A percentile compares a stretch with the other conserved stretches of the same genome.
phyloP scores from a whole-genome alignment of 805 yeast species.

The Komagataella pastoris region DNA sequence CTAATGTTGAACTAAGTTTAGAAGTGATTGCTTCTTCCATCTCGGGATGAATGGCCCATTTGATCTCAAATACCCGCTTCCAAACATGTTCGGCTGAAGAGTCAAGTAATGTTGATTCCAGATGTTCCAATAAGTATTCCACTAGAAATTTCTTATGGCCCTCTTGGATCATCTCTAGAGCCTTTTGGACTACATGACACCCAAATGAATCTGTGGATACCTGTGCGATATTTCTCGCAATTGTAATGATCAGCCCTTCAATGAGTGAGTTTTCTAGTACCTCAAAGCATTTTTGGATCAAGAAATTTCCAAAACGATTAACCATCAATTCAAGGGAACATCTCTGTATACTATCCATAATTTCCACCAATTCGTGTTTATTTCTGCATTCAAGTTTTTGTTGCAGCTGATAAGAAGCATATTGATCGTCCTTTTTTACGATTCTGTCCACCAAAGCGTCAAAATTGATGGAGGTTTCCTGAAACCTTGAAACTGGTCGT shows the following conservation, averaged over 20 bases:
- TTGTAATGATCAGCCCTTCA: neutral
- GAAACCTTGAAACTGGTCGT: neutral
- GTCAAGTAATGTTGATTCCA: neutral
- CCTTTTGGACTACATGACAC: neutral
- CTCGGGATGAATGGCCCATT: neutral
- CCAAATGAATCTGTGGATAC: neutral
- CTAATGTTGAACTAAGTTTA: neutral
- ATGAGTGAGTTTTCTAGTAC: neutral
- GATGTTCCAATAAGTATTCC: neutral
- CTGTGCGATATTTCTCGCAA: neutral
- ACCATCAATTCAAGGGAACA: neutral
- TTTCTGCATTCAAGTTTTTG: neutral
- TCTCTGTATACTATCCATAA: neutral
- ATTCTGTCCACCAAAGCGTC: neutral
- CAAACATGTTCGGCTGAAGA: neutral
- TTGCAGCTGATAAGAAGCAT: neutral
- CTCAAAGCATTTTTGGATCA: neutral
- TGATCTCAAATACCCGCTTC: neutral
- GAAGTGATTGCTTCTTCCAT: neutral
- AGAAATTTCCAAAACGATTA: neutral
- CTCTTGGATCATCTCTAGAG: neutral
- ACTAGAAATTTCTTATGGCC: neutral
- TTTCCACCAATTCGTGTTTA: neutral
- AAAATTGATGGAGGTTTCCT: neutral
- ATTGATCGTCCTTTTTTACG: neutral